phyloP scores from a whole-genome alignment of 2,329 filamentous ascomycete species.

The Alternaria atra region DNA sequence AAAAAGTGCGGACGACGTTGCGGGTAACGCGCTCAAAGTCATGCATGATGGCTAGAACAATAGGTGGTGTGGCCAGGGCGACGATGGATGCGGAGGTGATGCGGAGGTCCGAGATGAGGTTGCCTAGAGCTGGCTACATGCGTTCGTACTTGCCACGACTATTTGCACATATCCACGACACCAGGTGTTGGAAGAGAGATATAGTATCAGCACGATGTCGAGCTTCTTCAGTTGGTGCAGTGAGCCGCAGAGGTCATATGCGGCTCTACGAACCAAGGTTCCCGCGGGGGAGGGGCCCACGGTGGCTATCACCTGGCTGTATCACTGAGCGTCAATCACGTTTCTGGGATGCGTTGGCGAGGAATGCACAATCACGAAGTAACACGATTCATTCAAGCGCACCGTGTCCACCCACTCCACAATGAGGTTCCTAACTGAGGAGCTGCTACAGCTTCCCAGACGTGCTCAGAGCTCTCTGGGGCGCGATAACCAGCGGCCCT shows the following conservation, averaged over 20 bases:
- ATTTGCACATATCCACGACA: background rate
- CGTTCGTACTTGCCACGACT: constrained; percentile 7
- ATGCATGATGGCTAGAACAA: constrained; percentile 58
- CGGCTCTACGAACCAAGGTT: constrained; percentile 10
- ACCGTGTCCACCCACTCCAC: background rate
- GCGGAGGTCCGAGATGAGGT: constrained; percentile 23
- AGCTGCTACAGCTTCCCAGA: background rate
- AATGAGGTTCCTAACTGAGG: background rate
- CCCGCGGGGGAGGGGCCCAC: constrained; percentile 14
- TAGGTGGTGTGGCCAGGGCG: constrained; percentile 9
- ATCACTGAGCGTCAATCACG: constrained; percentile 9
- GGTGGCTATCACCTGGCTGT: constrained; percentile 18
- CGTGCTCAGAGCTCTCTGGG: background rate
- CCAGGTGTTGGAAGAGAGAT: background rate
- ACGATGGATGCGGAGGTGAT: constrained; percentile 24
- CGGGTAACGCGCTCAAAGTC: constrained; percentile 79
- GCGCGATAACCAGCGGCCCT: background rate
- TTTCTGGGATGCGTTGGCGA: background rate
- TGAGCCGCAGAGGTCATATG: constrained; percentile 18
- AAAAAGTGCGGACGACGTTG: constrained; percentile 88
- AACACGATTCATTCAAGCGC: background rate
- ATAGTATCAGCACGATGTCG: background rate
- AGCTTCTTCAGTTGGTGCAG: background rate
- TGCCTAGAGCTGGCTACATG: constrained; percentile 26
- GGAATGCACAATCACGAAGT: background rate